These are phyloP conservation scores for Meyerozyma smithsonii DNA, from an alignment of 1,139 yeast species.

Conservation along the genomic window DNA sequence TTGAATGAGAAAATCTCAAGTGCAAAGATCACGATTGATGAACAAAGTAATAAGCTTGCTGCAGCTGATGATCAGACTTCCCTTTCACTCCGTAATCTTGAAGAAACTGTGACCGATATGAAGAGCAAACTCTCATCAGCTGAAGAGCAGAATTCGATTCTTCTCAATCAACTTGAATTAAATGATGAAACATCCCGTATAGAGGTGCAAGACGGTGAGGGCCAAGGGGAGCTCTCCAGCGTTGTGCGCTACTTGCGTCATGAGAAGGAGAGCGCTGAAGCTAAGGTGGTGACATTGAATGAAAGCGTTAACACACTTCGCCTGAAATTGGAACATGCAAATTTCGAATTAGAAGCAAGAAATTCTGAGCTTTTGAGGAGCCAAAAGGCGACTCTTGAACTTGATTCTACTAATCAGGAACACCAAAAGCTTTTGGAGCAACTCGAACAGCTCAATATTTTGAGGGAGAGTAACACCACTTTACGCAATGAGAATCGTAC, in stretches of 20 bases:
- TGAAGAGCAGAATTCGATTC: slow-evolving; percentile 59
- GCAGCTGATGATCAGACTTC: slow-evolving; percentile 25
- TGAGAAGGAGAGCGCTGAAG: slow-evolving; percentile 70
- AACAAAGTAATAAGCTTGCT: slow-evolving; percentile 7
- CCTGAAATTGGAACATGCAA: slow-evolving; percentile 35
- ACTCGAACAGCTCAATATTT: slow-evolving; percentile 61
- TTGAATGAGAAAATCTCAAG: slow-evolving; percentile 5
- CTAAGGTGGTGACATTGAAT: slow-evolving; percentile 45
- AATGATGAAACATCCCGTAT: slow-evolving; percentile 11
- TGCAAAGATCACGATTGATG: slow-evolving; percentile 6
- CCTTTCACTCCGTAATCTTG: slow-evolving; percentile 35
- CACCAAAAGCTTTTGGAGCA: slow-evolving; percentile 55
- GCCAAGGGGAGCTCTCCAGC: slow-evolving; percentile 38
- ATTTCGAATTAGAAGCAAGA: slow-evolving; percentile 40
- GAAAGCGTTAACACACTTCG: slow-evolving; percentile 48
- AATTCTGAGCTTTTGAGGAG: slow-evolving; percentile 40
- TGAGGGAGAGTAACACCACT: slow-evolving; percentile 70
- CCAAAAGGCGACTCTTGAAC: slow-evolving; percentile 30
- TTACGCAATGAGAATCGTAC: slow-evolving; percentile 51
- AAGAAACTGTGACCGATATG: slow-evolving; percentile 49
- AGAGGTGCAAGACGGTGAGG: slow-evolving; percentile 10
- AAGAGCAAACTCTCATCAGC: slow-evolving; percentile 51
- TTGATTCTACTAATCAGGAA: slow-evolving; percentile 39
- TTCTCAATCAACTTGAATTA: slow-evolving; percentile 67
- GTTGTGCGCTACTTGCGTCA: slow-evolving; percentile 62